A percentile compares a stretch with the other conserved stretches of the same genome.
phyloP scores from a whole-genome alignment of 208 protist species.

The Trypanosomatidae sp. region DNA sequence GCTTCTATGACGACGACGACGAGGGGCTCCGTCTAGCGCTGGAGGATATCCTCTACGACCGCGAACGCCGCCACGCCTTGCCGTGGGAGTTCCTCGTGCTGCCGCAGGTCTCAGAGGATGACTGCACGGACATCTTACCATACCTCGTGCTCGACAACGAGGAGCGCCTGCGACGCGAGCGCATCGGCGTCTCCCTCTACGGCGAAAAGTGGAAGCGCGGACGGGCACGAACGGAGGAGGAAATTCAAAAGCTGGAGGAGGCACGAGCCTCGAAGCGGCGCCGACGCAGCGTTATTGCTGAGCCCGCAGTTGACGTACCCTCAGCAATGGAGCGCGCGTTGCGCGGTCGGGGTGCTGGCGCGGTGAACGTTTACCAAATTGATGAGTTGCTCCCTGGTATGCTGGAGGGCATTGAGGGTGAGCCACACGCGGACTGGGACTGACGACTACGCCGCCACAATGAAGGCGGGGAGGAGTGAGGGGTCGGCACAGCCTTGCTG shows the following conservation, averaged over 20 bases:
- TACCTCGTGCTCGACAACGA: constrained; percentile 89
- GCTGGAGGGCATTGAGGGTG: constrained; percentile 36
- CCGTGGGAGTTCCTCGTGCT: constrained; percentile 89
- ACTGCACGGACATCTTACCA: constrained; percentile 58
- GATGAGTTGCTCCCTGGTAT: constrained; percentile 79
- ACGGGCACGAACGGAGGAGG: constrained; percentile 62
- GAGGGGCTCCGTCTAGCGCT: constrained; percentile 33
- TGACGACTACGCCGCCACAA: constrained; percentile 2
- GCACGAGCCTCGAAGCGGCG: constrained; percentile 45
- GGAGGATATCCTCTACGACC: constrained; percentile 61
- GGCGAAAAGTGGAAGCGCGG: constrained; percentile 70
- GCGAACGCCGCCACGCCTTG: constrained; percentile 67
- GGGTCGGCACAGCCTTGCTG: neutral
- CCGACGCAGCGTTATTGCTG: constrained; percentile 41
- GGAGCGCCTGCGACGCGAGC: constrained; percentile 72
- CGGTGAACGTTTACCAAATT: constrained; percentile 75
- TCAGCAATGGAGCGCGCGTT: constrained; percentile 70
- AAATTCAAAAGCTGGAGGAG: constrained; percentile 65
- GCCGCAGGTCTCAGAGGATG: constrained; percentile 46
- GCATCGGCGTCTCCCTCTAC: constrained; percentile 70
- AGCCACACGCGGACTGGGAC: constrained; percentile 61
- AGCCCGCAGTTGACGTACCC: constrained; percentile 41
- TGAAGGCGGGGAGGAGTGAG: neutral
- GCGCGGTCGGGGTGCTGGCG: constrained; percentile 53
- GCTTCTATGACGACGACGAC: constrained; percentile 17